These are phyloP conservation scores for Castanea crenata DNA, from an alignment of 306 rosid species.

Conservation along the genomic window DNA sequence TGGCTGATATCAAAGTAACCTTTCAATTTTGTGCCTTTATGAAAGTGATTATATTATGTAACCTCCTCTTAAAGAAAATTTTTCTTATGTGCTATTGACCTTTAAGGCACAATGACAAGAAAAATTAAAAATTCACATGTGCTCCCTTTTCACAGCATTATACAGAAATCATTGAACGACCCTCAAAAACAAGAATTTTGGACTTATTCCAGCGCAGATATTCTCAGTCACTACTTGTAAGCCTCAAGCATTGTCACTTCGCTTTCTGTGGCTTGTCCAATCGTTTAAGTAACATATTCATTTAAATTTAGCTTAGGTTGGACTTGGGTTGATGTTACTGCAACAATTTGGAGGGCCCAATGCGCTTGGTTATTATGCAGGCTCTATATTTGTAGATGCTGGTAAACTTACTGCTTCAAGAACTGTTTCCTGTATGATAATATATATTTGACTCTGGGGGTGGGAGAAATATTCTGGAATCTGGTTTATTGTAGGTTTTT, in stretches of 20 bases:
- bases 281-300: background rate
- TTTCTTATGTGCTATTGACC: too few relatives aligned
- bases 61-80: background rate
- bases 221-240: slow-evolving; percentile 66
- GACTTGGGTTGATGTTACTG: slow-evolving; percentile 79
- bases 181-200: slow-evolving; percentile 47
- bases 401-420: slow-evolving; percentile 39
- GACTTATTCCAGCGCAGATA: slow-evolving; percentile 66
- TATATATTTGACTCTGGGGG: too few relatives aligned
- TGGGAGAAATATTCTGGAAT: background rate
- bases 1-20: slow-evolving; percentile 63
- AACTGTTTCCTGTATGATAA: background rate
- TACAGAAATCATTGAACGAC: slow-evolving; percentile 54
- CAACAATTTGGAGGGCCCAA: slow-evolving; percentile 90
- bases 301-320: slow-evolving; percentile 47
- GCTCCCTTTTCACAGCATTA: slow-evolving; percentile 46
- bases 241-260: slow-evolving; percentile 13
- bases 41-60: background rate
- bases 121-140: too few relatives aligned
- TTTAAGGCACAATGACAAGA: too few relatives aligned
- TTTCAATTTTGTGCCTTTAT: background rate
- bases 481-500: slow-evolving; percentile 59
- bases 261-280: background rate
- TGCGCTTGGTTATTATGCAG: slow-evolving; percentile 69
- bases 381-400: slow-evolving; percentile 66